Evolutionary conservation across 2,329 filamentous ascomycete genomes (phyloP), one percentile per base, ranked within the genome.

Genomic region (Emmonsiellopsis sp.): DNA sequence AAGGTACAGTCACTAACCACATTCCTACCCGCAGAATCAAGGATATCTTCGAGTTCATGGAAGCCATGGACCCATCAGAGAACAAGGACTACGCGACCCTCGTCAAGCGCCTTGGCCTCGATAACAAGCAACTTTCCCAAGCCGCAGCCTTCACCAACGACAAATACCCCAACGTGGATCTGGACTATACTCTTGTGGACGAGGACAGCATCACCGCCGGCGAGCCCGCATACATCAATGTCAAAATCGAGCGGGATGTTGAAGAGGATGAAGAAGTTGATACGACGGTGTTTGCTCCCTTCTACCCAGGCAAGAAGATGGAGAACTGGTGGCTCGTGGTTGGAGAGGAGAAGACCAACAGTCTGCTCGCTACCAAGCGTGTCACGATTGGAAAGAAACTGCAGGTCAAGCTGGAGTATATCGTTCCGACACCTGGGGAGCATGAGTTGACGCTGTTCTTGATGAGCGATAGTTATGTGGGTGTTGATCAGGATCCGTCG

Each of bases 311-410:
- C 49, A 86, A 86, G 70, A 98, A 98, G 79, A 86, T 88, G 75
- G 93, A 98, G 78, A 95, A 93, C 67, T 98, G 91, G 91, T 98
- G 93, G 93, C 75, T 98, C 53, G 88, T 98, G 17, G 88, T 98
- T 36, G 92, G 91, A 33, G 91, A 97, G 62, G 90, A 96, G 73
- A 86, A 83, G 68, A 88, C 86, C 42, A 92, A 89, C 75, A 91
- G 80, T 58, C 76, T 98, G 57, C 77, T 97, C 54, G 91, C 88
- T 2, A 95, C 97, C 75, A 98, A 97, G 79, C 83, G 92, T 61
- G 85, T 98, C 56, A 95, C 91, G 1, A 86, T 98, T 58, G 86
- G 84, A 42, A 81, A 81, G 61, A 84, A 86, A 66, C 73, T 95
- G 62, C 86, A 88, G 64, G 80, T 90, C 54, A 84, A 83, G 65